Evolutionary conservation across 495 filamentous ascomycete species (phyloP).

Genomic region (Trichoderma asperelloides): DNA sequence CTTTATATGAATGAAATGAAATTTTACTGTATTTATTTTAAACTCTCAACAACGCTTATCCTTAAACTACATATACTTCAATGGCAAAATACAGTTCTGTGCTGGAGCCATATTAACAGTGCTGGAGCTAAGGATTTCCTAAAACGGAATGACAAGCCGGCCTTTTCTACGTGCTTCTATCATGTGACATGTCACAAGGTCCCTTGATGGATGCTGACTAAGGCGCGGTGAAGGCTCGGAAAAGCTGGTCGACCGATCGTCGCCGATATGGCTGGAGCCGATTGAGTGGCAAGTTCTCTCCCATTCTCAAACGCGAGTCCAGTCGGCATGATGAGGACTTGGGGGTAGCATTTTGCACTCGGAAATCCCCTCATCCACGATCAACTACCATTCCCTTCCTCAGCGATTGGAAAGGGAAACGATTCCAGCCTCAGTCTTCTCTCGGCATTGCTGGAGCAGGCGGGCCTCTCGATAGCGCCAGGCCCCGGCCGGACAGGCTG

Average conservation of each 20-base stretch:
- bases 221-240: neutral
- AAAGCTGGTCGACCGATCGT: neutral
- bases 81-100: too few species aligned
- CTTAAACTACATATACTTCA: too few species aligned
- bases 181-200: neutral
- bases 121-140: neutral
- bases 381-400: neutral
- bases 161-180: neutral
- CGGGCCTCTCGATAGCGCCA: neutral
- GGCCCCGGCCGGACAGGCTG: neutral
- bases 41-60: too few species aligned
- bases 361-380: neutral
- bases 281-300: constrained; percentile 6
- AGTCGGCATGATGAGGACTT: neutral
- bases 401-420: neutral
- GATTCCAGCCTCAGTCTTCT: neutral
- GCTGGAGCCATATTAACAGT: too few species aligned
- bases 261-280: neutral
- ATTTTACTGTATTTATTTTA: too few species aligned
- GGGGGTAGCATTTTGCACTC: neutral
- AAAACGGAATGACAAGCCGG: neutral
- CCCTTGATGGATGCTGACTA: neutral
- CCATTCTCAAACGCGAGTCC: neutral
- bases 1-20: too few species aligned
- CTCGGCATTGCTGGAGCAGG: neutral